Evolutionary conservation across 306 rosid species (phyloP).

Genomic region (Gastrolobium villosum): DNA sequence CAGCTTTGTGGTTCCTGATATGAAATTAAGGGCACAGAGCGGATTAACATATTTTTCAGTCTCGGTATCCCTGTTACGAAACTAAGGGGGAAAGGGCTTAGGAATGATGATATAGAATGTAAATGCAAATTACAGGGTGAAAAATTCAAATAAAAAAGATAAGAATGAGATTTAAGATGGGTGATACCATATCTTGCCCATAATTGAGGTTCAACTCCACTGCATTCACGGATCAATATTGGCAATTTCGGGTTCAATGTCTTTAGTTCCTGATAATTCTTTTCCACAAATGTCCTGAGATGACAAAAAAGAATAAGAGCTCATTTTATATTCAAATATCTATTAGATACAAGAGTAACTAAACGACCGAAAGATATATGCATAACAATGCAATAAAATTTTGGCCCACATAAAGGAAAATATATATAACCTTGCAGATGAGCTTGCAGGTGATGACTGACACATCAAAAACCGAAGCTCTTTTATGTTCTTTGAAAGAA

Average conservation of each 20-base stretch:
- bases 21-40: conserved; percentile 15
- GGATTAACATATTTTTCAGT: conserved; percentile 6
- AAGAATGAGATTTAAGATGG: conserved; percentile 27
- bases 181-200: conserved; percentile 97
- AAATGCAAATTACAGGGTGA: conserved; percentile 14
- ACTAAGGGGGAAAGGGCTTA: neutral
- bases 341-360: neutral
- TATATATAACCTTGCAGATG: conserved; percentile 75
- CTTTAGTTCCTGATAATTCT: conserved; percentile 85
- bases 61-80: neutral
- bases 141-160: conserved; percentile 19
- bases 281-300: conserved; percentile 85
- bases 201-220: conserved; percentile 85
- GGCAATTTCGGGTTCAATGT: conserved; percentile 87
- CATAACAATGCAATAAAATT: neutral
- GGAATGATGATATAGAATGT: neutral
- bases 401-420: conserved; percentile 8
- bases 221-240: conserved; percentile 91
- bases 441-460: conserved; percentile 92
- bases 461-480: conserved; percentile 93
- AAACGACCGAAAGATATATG: neutral
- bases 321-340: conserved; percentile 12
- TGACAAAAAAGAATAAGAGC: conserved; percentile 27
- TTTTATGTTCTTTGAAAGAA: conserved; percentile 75
- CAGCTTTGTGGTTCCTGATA: neutral